Conservation (phyloP, 495 filamentous ascomycete species). For the Trichoderma virens region DNA sequence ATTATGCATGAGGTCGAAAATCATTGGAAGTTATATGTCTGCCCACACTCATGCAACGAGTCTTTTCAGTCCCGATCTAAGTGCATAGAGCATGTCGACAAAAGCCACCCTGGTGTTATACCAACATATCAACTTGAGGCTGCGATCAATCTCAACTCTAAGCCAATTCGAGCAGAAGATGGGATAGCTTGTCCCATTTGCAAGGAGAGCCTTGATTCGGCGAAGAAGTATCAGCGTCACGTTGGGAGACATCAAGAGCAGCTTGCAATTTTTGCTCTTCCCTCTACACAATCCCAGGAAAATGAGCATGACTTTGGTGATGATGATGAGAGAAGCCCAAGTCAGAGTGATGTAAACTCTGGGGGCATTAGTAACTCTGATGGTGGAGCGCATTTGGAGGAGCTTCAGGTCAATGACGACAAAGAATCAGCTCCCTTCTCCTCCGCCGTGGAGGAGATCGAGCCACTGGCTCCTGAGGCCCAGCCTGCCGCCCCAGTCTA, state of each 20-base stretch:
- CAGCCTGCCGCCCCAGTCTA: no score
- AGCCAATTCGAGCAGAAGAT: neutral
- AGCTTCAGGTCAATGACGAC: no score
- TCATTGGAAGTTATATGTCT: constrained; percentile 14
- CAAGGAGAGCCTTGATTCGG: constrained; percentile 15
- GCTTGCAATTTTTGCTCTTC: constrained; percentile 28
- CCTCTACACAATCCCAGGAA: constrained; percentile 14
- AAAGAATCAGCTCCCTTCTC: no score
- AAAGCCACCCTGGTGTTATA: neutral
- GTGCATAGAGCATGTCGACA: constrained; percentile 1
- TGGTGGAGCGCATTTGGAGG: no score
- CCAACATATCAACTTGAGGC: neutral
- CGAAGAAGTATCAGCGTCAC: constrained; percentile 21
- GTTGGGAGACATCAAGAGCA: constrained; percentile 27
- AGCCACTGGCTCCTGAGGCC: no score
- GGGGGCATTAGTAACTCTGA: neutral
- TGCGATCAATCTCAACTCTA: constrained; percentile 8
- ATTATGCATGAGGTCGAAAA: constrained; percentile 17
- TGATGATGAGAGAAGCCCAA: neutral
- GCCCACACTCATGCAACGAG: constrained; percentile 6
- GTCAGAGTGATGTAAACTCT: neutral
- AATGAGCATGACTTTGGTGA: neutral
- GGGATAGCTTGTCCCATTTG: constrained; percentile 17
- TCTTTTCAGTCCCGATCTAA: neutral
- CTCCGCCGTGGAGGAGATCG: no score